Evolutionary conservation across 2,329 filamentous ascomycete species (phyloP).

Genomic region (Sporothrix euskadiensis): DNA sequence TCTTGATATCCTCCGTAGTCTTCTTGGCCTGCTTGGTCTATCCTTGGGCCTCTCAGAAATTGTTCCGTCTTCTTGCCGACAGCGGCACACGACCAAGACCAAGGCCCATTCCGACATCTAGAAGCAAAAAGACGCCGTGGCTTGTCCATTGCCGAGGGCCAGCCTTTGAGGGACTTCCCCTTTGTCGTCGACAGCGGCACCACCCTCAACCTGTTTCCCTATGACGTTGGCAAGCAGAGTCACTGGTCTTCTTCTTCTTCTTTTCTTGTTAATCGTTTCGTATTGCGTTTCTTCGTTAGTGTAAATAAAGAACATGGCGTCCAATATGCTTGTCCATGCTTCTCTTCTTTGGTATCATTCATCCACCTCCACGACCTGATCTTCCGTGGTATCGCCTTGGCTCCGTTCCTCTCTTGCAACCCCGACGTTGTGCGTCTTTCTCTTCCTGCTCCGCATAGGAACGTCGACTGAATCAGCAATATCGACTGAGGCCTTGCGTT

Average conservation of each 20-base stretch:
- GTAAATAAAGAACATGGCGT: neutral
- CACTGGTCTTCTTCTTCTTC: neutral
- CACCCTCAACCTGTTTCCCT: conserved; percentile 39
- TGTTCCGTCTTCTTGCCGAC: neutral
- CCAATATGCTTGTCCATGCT: neutral
- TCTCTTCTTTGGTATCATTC: neutral
- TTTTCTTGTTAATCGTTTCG: neutral
- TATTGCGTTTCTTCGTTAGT: neutral
- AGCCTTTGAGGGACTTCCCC: neutral
- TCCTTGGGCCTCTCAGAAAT: neutral
- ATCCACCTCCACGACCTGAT: neutral
- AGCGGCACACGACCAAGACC: neutral
- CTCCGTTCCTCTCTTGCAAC: neutral
- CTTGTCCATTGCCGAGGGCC: conserved; percentile 21
- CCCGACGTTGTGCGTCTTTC: neutral
- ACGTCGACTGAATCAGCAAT: neutral
- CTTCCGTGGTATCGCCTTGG: neutral
- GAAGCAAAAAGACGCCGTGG: conserved; percentile 14
- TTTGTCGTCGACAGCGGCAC: conserved; percentile 41
- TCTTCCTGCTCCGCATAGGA: neutral
- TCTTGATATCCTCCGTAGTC: neutral
- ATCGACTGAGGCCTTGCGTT: neutral
- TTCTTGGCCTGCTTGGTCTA: neutral
- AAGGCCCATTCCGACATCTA: neutral
- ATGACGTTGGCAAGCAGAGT: conserved; percentile 34